Evolutionary conservation across 1,284 basidiomycete genomes (phyloP).

Genomic region (Rhizopogon parksii): DNA sequence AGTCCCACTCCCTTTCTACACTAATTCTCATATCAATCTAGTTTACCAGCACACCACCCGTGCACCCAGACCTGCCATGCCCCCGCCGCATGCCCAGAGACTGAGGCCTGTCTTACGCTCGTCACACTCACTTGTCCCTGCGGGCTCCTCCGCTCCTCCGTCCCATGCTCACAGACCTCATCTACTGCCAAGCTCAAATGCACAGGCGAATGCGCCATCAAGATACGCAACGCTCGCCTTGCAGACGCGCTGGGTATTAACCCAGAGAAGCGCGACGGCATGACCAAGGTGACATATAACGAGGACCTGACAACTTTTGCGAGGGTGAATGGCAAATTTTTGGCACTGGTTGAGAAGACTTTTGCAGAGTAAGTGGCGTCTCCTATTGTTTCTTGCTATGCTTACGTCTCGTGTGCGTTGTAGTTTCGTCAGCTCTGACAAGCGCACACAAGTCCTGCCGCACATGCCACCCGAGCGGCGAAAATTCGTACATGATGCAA

Average conservation of each 20-base stretch:
- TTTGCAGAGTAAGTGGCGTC: conserved; percentile 60
- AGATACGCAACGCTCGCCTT: conserved; percentile 77
- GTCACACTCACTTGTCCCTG: conserved; percentile 73
- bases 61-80: conserved; percentile 80
- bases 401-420: conserved; percentile 1
- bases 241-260: conserved; percentile 86
- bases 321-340: conserved; percentile 57
- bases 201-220: conserved; percentile 71
- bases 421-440: conserved; percentile 65
- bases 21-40: conserved; percentile 16
- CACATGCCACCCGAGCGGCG: conserved; percentile 75
- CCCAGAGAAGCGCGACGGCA: conserved; percentile 33
- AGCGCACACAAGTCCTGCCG: conserved; percentile 68
- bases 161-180: conserved; percentile 59
- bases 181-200: conserved; percentile 53
- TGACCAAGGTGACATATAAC: conserved; percentile 44
- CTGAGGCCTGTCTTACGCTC: conserved; percentile 62
- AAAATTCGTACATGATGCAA: conserved; percentile 71
- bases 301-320: conserved; percentile 60
- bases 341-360: conserved; percentile 68
- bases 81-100: conserved; percentile 75
- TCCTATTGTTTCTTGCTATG: conserved; percentile 3
- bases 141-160: conserved; percentile 67
- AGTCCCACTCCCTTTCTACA: background rate
- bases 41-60: conserved; percentile 57